phyloP scores from a whole-genome alignment of 2,329 filamentous ascomycete species.

The Coleophoma crateriformis region DNA sequence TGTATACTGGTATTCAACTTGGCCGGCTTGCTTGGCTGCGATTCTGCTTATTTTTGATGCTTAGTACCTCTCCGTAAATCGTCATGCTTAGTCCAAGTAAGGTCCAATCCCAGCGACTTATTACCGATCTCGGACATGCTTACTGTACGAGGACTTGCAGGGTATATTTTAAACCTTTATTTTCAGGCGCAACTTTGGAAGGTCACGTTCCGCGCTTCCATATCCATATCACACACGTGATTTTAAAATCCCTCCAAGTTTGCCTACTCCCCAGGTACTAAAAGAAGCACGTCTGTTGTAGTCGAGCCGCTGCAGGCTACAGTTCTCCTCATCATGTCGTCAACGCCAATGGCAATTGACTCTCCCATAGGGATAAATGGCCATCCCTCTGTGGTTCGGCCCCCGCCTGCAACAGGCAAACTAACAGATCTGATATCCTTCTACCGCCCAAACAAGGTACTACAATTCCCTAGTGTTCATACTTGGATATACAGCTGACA shows the following conservation, averaged over 20 bases:
- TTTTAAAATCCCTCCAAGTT: too few species aligned
- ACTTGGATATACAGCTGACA: constrained; percentile 5
- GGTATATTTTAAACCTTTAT: too few species aligned
- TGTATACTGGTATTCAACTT: too few species aligned
- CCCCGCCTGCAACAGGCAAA: constrained; percentile 45
- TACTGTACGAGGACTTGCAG: too few species aligned
- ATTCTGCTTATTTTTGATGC: neutral
- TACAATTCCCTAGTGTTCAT: constrained; percentile 6
- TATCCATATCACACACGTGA: too few species aligned
- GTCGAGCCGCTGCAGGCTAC: neutral
- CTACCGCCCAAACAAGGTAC: constrained; percentile 76
- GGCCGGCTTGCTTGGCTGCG: neutral
- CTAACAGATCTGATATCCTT: constrained; percentile 72
- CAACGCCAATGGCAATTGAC: constrained; percentile 26
- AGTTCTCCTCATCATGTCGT: constrained; percentile 16
- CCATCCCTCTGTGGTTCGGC: constrained; percentile 5
- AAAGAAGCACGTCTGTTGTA: too few species aligned
- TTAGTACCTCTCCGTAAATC: neutral
- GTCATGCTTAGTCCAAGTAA: neutral
- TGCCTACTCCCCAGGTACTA: too few species aligned
- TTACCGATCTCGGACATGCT: neutral
- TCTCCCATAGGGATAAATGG: constrained; percentile 22
- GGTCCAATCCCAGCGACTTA: neutral
- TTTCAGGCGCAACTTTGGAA: neutral
- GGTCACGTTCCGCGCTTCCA: too few species aligned